A percentile compares a stretch with the other conserved stretches of the same genome.
Evolutionary conservation across 768 basidiomycete species (phyloP).

Genomic region (Mrakia hoshinonis): DNA sequence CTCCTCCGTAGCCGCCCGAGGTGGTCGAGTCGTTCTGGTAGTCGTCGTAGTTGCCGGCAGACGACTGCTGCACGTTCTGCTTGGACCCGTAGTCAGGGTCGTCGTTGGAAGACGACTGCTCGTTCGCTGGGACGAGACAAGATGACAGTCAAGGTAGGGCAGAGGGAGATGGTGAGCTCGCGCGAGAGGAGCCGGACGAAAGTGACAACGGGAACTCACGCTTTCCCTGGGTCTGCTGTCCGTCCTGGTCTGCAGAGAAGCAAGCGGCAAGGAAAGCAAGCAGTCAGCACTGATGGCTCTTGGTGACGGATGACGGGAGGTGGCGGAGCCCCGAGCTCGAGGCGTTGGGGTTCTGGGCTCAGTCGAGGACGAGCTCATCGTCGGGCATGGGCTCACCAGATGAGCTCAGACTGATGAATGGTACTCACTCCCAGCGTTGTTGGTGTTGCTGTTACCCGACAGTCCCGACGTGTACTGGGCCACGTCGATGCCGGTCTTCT

Average conservation of each 20-base stretch:
- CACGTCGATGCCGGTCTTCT: constrained; percentile 22
- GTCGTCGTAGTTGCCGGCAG: background rate
- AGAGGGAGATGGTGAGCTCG: too few species aligned
- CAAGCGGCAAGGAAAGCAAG: too few species aligned
- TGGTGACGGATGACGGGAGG: background rate
- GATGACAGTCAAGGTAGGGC: too few species aligned
- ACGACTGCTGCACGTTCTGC: background rate
- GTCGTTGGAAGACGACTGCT: too few species aligned
- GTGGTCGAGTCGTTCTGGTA: background rate
- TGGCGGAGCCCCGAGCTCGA: background rate
- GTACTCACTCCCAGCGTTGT: background rate
- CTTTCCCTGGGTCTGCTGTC: background rate
- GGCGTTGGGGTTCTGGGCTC: background rate
- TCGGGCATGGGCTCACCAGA: too few species aligned
- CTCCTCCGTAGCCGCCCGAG: constrained; percentile 21
- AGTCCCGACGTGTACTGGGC: background rate
- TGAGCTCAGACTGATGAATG: too few species aligned
- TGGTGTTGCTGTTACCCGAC: background rate
- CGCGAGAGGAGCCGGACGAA: too few species aligned
- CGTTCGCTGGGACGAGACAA: too few species aligned
- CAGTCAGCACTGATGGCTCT: background rate
- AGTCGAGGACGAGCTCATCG: background rate
- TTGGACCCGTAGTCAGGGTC: background rate
- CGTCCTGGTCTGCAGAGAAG: background rate
- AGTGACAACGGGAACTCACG: background rate